A percentile compares a stretch with the other conserved stretches of the same genome.
Evolutionary conservation across 768 basidiomycete genomes (phyloP).

Genomic region (Pluteus cervinus): DNA sequence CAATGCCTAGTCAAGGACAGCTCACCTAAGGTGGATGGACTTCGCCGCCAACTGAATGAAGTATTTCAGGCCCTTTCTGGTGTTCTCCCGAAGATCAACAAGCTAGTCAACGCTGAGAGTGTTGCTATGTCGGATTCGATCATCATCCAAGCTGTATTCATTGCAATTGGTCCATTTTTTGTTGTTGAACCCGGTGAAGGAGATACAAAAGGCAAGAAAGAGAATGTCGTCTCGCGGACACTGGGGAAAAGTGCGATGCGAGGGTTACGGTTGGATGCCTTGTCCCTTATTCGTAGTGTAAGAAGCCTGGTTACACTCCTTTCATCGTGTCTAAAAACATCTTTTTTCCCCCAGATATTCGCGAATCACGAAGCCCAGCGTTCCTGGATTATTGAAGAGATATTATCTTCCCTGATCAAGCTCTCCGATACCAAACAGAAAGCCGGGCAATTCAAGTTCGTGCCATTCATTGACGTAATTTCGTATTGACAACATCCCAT

Average conservation of each 20-base stretch:
- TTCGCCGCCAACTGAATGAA: slow-evolving; percentile 52
- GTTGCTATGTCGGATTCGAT: slow-evolving; percentile 85
- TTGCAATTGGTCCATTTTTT: slow-evolving; percentile 93
- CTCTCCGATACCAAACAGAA: slow-evolving; percentile 86
- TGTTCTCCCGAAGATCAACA: slow-evolving; percentile 68
- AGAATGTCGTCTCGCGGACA: slow-evolving; percentile 53
- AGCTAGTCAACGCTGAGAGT: slow-evolving; percentile 64
- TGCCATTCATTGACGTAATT: slow-evolving; percentile 5
- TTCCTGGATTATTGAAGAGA: slow-evolving; percentile 98
- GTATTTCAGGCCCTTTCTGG: slow-evolving; percentile 69
- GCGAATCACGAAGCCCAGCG: slow-evolving; percentile 87
- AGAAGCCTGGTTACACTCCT: slow-evolving; percentile 20
- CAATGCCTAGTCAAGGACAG: slow-evolving; percentile 42
- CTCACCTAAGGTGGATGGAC: slow-evolving; percentile 23
- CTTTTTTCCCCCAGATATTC: slow-evolving; percentile 58
- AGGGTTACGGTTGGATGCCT: slow-evolving; percentile 71
- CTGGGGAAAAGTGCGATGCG: slow-evolving; percentile 79
- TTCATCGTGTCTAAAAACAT: slow-evolving; percentile 1
- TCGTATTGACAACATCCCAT: slow-evolving; percentile 1
- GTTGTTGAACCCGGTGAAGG: slow-evolving; percentile 59
- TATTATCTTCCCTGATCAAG: slow-evolving; percentile 83
- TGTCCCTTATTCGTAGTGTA: slow-evolving; percentile 82
- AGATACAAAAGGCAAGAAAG: slow-evolving; percentile 44
- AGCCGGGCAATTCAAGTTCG: slow-evolving; percentile 83
- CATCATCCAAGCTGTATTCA: slow-evolving; percentile 89